Percentiles rank a stretch among this genome's conserved stretches.
These are phyloP conservation scores for Pythium apleroticum DNA, from an alignment of 352 stramenopile species.

Conservation along the genomic window DNA sequence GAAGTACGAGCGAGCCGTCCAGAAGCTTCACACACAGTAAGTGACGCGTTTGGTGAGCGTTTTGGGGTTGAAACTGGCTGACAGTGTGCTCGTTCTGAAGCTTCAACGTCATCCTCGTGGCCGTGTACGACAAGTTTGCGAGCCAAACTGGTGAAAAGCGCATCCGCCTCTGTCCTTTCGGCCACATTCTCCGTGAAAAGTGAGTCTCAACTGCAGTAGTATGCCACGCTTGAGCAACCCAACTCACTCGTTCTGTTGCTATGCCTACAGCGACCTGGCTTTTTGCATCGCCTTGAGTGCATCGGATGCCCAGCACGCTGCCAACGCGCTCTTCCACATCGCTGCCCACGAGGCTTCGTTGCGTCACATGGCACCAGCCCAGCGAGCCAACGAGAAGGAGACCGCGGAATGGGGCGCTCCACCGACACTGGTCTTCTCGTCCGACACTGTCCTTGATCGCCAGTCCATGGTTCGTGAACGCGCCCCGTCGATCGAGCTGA, in stretches of 20 bases:
- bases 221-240: not conserved
- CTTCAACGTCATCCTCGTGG: conserved; percentile 46
- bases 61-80: not conserved
- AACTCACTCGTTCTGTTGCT: conserved; percentile 4
- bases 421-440: conserved; percentile 51
- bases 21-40: conserved; percentile 46
- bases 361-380: not conserved
- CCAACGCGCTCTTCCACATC: conserved; percentile 27
- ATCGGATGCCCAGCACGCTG: conserved; percentile 40
- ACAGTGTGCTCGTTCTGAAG: conserved; percentile 21
- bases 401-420: conserved; percentile 8
- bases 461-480: conserved; percentile 40
- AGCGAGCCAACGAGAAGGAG: conserved; percentile 11
- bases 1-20: conserved; percentile 35
- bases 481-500: conserved; percentile 29
- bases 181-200: conserved; percentile 40
- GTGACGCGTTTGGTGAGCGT: not conserved
- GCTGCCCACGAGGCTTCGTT: conserved; percentile 7
- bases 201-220: conserved; percentile 18
- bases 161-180: conserved; percentile 41
- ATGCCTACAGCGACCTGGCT: conserved; percentile 37
- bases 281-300: conserved; percentile 54
- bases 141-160: conserved; percentile 25
- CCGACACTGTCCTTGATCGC: conserved; percentile 46
- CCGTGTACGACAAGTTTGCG: conserved; percentile 42